Evolutionary conservation across 495 filamentous ascomycete genomes (phyloP), one percentile per base, ranked within the genome.

Genomic region (Diplogelasinospora grovesii): DNA sequence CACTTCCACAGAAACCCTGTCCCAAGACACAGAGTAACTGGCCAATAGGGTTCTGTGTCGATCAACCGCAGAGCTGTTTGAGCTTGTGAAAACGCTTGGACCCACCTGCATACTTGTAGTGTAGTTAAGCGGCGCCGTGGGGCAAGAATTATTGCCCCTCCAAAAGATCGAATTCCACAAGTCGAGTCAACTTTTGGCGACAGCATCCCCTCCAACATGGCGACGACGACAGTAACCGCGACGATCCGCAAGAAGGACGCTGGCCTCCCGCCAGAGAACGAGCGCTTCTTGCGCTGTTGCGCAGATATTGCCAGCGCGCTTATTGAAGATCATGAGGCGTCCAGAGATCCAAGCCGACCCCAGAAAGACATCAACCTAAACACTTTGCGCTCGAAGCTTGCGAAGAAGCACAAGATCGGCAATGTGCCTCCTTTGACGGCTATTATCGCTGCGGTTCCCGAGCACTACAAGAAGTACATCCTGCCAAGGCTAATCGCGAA

Each of bases 391-490:
- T 77, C 85, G 43, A 89, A 89, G 59, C 78, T 95, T 41, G 78
- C 92, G 8, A 93, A 88, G 67, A 96, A 95, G 66, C 87, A 96
- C 68, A 79, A 75, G 52, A 66, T 98, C 44, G 79, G 74, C 53
- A 83, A 73, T 54, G 84, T 92, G 44, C 92, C 92, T 16, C 89
- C 92, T 22, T 71, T 98, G 40, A 96, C 89, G 18, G 89, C 92
- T 44, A 98, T 98, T 56, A 95, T 98, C 51, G 88, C 92, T 19
- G 92, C 92, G 11, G 86, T 98, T 24, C 92, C 92, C 21, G 93
- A 97, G 55, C 88, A 97, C 64, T 95, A 96, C 69, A 98, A 98
- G 71, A 97, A 96, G 71, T 96, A 97, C 57, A 94, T 98, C 46
- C 66, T 96, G 30, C 93, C 90, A 16, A 90, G 92, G 63, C 67